phyloP scores from a whole-genome alignment of 2,329 filamentous ascomycete genomes.

The Exophiala xenobiotica region DNA sequence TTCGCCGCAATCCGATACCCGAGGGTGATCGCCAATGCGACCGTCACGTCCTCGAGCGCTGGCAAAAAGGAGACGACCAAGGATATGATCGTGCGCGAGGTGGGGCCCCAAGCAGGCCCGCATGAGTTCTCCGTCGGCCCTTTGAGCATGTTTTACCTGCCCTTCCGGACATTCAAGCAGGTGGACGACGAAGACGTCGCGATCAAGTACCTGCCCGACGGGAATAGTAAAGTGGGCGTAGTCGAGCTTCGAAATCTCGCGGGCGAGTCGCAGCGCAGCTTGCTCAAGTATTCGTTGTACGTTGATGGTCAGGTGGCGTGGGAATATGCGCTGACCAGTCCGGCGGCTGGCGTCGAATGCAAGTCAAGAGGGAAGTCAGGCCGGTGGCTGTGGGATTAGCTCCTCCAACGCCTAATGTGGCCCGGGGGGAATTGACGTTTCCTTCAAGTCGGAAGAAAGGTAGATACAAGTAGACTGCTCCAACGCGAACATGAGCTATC shows the following conservation, averaged over 20 bases:
- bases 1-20: conserved; percentile 83
- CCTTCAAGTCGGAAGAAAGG: no score
- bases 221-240: conserved; percentile 84
- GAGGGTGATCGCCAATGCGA: conserved; percentile 38
- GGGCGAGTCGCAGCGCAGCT: conserved; percentile 55
- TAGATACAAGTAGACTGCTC: no score
- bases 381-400: conserved; percentile 7
- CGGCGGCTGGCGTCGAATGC: conserved; percentile 21
- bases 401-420: not conserved
- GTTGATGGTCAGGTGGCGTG: conserved; percentile 78
- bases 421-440: no score
- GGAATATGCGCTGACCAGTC: conserved; percentile 52
- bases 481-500: no score
- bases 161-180: conserved; percentile 78
- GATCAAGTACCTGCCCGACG: conserved; percentile 78
- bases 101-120: conserved; percentile 45
- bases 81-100: conserved; percentile 15
- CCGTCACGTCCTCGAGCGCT: not conserved
- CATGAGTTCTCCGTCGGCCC: conserved; percentile 93
- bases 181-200: conserved; percentile 77
- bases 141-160: conserved; percentile 90
- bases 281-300: conserved; percentile 77
- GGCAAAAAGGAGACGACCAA: not conserved
- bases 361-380: not conserved
- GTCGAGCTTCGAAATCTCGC: conserved; percentile 65